Conservation (phyloP, 805 yeast species). For the Candida berthetii region DNA sequence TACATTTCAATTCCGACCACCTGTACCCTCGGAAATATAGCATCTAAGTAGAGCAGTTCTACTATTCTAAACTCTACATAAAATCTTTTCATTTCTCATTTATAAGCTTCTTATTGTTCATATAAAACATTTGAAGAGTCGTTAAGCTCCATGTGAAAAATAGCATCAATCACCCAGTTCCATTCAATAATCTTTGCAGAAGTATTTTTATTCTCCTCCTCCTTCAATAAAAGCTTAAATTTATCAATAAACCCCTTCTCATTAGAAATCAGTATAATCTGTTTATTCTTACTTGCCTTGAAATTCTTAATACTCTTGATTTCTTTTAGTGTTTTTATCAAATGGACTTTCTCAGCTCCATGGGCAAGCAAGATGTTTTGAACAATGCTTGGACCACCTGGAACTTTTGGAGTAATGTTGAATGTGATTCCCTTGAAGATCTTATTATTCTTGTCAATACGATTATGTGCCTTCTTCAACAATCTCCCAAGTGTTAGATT, state of each 20-base stretch:
- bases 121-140: conserved; percentile 5
- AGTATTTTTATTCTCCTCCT: conserved; percentile 14
- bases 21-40: background rate
- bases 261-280: conserved; percentile 24
- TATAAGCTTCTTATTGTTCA: background rate
- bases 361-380: conserved; percentile 54
- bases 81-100: no score
- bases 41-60: no score
- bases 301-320: conserved; percentile 14
- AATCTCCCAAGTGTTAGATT: conserved; percentile 16
- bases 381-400: conserved; percentile 55
- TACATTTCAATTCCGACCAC: background rate
- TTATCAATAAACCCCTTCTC: conserved; percentile 25
- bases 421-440: conserved; percentile 45
- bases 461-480: conserved; percentile 7
- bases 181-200: conserved; percentile 40
- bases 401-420: conserved; percentile 49
- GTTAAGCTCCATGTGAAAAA: conserved; percentile 37
- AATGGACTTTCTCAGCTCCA: conserved; percentile 34
- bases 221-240: conserved; percentile 20
- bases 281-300: conserved; percentile 9
- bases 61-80: no score
- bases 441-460: conserved; percentile 11
- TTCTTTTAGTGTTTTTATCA: conserved; percentile 20
- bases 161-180: conserved; percentile 58